Conservation (phyloP, 139 green algal genomes). For the Astrephomene gubernaculifera region DNA sequence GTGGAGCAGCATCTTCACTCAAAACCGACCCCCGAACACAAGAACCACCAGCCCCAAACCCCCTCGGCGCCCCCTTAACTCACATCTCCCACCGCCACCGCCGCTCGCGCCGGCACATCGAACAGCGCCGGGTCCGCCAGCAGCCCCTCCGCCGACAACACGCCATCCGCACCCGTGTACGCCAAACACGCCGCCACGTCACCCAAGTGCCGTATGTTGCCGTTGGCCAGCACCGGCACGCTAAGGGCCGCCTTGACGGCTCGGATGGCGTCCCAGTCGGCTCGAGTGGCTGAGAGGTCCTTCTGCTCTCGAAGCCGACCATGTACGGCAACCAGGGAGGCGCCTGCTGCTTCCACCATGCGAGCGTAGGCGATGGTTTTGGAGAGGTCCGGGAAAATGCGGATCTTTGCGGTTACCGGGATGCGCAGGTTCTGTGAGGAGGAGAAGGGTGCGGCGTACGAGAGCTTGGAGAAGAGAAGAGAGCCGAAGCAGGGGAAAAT, state of each 20-base stretch:
- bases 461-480: not conserved
- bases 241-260: conserved; percentile 67
- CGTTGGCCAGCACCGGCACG: conserved; percentile 90
- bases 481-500: not conserved
- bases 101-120: conserved; percentile 22
- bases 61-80: not conserved
- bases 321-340: conserved; percentile 93
- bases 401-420: conserved; percentile 91
- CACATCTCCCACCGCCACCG: conserved; percentile 27
- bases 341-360: conserved; percentile 91
- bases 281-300: conserved; percentile 50
- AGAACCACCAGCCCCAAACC: too few species aligned
- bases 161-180: conserved; percentile 85
- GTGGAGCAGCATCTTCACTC: too few species aligned
- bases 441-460: too few species aligned
- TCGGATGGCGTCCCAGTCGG: conserved; percentile 89
- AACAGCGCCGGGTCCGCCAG: conserved; percentile 92
- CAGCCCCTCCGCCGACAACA: conserved; percentile 89
- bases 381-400: conserved; percentile 87
- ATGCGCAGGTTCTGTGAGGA: conserved; percentile 58
- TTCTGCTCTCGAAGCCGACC: conserved; percentile 96
- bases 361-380: conserved; percentile 92
- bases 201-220: conserved; percentile 80
- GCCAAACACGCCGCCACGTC: conserved; percentile 82
- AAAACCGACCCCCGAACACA: too few species aligned